Evolutionary conservation across 2,329 filamentous ascomycete genomes (phyloP), one percentile per base, ranked within the genome.

Genomic region (Dothidotthia symphoricarpi): DNA sequence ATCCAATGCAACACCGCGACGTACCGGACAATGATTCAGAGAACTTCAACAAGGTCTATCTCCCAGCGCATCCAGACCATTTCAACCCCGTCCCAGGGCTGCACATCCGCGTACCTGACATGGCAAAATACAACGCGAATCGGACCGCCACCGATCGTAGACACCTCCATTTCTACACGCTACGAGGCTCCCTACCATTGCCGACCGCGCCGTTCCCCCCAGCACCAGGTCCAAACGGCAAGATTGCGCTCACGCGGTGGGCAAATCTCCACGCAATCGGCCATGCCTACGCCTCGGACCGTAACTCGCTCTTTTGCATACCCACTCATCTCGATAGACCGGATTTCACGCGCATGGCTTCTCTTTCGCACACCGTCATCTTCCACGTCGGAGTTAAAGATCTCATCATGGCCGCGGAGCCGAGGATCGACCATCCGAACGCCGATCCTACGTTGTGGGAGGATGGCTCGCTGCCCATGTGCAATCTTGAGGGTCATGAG

Each of bases 281-380:
- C 3, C 78, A 81, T 55, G 63, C 80, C 28, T 81, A 78, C 50
- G 73, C 76, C 0, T 75, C 73, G 24, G 78, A 80, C 48, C 70
- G 73, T 16, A 80, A 80, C 39, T 74, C 73, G 13, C 59, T 80
- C 10, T 73, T 74, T 55, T 59, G 78, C 29, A 69, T 78, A 2
- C 67, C 74, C 2, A 75, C 75, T 15, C 71, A 75, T 12, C 51
- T 66, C 6, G 45, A 45, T 5, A 42, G 43, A 2, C 49, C 47
- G 2, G 51, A 59, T 4, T 63, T 49, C 30, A 57, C 49, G 3
- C 49, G 55, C 8, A 63, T 66, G 53, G 59, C 61, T 0, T 59
- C 51, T 0, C 42, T 66, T 3, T 61, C 58, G 17, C 61, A 64
- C 24, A 61, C 52, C 4, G 60, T 64, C 1, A 55, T 66, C 16